Evolutionary conservation across 2,329 filamentous ascomycete species (phyloP), one percentile per base, ranked within the genome.

Genomic region (Teratosphaeria nubilosa): DNA sequence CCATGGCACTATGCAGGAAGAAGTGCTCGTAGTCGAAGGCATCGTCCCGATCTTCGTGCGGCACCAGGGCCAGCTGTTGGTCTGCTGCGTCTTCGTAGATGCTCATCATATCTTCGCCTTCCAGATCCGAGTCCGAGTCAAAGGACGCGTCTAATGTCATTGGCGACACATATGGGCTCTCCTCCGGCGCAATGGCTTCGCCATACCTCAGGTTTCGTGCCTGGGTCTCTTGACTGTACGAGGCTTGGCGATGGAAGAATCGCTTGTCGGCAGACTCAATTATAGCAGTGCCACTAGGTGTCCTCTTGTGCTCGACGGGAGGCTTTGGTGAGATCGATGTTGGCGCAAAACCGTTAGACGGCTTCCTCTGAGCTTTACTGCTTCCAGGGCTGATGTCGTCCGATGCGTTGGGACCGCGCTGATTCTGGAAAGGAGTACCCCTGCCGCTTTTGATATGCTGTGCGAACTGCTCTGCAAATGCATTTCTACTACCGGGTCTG

Each of bases 1-100:
- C 91, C 81, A 96, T 86, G 11, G 91, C 90, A 64, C 90, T 95
- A 72, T 96, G 91, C 14, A 96, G 79, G 72, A 96, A 96, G 75
- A 96, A 96, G 9, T 55, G 86, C 72, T 96, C 89, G 62, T 97
- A 97, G 71, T 97, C 92, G 68, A 97, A 97, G 1, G 91, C 91
- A 72, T 97, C 92, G 64, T 91, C 86, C 22, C 92, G 87, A 71
- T 96, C 91, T 74, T 97, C 92, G 68, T 97, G 92, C 0, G 90
- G 64, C 6, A 69, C 75, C 65, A 61, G 72, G 41, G 61, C 55
- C 13, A 72, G 7, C 68, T 60, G 60, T 16, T 66, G 62, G 53
- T 64, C 57, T 27, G 59, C 70, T n/a, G 75, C 74, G 59, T 78
- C 76, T 64, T 77, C 74, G 60, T 77, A 78, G 16, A 77, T 69